A percentile compares a stretch with the other conserved stretches of the same genome.
Conservation (phyloP, 2,329 filamentous ascomycete genomes). For the Fusarium brevicatenulatum region DNA sequence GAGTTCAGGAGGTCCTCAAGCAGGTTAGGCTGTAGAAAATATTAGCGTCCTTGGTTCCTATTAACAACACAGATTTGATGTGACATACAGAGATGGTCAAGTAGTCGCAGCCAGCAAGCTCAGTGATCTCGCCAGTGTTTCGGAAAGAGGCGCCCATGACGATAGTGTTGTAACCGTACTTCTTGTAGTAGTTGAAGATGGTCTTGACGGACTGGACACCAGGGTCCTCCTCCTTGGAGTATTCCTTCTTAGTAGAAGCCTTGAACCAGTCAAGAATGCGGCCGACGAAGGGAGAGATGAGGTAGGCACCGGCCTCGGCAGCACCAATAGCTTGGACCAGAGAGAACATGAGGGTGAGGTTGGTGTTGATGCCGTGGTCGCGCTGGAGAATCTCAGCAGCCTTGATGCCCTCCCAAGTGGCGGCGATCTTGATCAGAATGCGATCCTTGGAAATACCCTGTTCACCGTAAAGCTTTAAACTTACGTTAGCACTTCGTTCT, state of each 20-base stretch:
- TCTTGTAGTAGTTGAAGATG: constrained; percentile 99
- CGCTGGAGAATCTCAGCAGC: constrained; percentile 96
- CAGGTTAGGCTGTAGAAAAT: constrained; percentile 75
- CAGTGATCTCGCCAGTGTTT: constrained; percentile 94
- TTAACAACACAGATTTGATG: not conserved
- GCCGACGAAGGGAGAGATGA: constrained; percentile 99
- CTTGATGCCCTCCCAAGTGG: constrained; percentile 99
- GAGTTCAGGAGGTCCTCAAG: constrained; percentile 95
- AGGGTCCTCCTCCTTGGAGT: constrained; percentile 88
- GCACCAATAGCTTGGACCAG: constrained; percentile 92
- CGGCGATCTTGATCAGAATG: constrained; percentile 97
- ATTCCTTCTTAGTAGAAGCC: constrained; percentile 93
- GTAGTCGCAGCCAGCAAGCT: constrained; percentile 98
- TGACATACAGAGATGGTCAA: constrained; percentile 91
- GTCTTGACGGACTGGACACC: constrained; percentile 91
- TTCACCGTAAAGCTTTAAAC: constrained; percentile 87
- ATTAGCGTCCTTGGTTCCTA: constrained; percentile 30
- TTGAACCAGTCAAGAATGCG: constrained; percentile 99
- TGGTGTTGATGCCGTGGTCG: constrained; percentile 96
- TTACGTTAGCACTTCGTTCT: constrained; percentile 14
- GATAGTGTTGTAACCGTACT: constrained; percentile 98
- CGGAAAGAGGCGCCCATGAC: constrained; percentile 99
- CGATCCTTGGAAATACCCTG: constrained; percentile 93
- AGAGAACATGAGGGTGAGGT: constrained; percentile 99
- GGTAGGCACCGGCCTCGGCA: constrained; percentile 93